A percentile compares a stretch with the other conserved stretches of the same genome.
phyloP scores from a whole-genome alignment of 1,284 basidiomycete species.

The Malassezia sympodialis region DNA sequence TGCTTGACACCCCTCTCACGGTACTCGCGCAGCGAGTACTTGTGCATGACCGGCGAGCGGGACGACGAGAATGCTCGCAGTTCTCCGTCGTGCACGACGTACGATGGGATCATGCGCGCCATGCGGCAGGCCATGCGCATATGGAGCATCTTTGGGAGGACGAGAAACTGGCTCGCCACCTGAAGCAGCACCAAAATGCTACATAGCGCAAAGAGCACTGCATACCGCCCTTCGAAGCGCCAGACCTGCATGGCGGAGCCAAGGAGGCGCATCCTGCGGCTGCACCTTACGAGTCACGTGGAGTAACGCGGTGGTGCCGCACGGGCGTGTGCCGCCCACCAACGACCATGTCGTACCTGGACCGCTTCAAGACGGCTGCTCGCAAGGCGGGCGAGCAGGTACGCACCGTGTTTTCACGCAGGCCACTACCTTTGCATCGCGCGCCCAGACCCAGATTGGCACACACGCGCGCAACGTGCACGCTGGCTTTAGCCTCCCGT shows the following conservation, averaged over 20 bases:
- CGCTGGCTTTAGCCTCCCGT: constrained; percentile 42
- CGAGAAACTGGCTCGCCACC: constrained; percentile 22
- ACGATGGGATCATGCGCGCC: constrained; percentile 93
- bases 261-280: not conserved
- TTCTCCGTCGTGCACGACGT: constrained; percentile 54
- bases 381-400: constrained; percentile 71
- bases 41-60: constrained; percentile 54
- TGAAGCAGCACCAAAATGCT: constrained; percentile 8
- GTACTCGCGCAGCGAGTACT: constrained; percentile 81
- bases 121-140: constrained; percentile 63
- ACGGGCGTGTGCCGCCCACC: not conserved
- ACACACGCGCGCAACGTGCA: constrained; percentile 35
- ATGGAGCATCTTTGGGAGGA: constrained; percentile 23
- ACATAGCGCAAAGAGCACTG: not conserved
- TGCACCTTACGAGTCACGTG: not conserved
- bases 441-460: constrained; percentile 25
- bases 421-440: constrained; percentile 41
- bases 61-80: constrained; percentile 57
- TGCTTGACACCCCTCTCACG: constrained; percentile 55
- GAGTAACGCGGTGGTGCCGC: not conserved
- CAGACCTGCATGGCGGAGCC: not conserved
- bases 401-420: constrained; percentile 4
- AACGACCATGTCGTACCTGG: constrained; percentile 55
- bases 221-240: not conserved
- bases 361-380: constrained; percentile 69